phyloP scores from a whole-genome alignment of 768 basidiomycete species.

The Tulasnella sp. region DNA sequence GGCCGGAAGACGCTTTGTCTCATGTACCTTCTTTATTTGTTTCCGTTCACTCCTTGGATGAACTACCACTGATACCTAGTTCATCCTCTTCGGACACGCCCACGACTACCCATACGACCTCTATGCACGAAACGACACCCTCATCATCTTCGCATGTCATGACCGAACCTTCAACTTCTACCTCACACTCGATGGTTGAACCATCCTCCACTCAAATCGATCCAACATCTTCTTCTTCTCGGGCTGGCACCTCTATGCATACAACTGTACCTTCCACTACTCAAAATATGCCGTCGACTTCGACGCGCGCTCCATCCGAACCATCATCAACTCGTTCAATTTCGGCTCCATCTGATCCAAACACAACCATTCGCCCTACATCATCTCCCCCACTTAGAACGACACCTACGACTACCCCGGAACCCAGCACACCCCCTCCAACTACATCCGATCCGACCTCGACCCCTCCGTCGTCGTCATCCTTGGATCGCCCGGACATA shows the following conservation, averaged over 20 bases:
- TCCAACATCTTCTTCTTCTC: neutral
- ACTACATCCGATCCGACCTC: neutral
- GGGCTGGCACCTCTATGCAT: neutral
- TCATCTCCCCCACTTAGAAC: neutral
- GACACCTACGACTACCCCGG: neutral
- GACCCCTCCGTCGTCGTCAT: neutral
- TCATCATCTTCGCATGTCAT: neutral
- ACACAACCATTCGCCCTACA: neutral
- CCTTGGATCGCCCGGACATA: neutral
- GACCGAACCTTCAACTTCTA: neutral
- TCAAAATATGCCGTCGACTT: neutral
- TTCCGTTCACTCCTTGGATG: neutral
- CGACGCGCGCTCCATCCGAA: neutral
- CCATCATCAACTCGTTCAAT: neutral
- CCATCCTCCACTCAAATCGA: neutral
- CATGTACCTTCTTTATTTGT: neutral
- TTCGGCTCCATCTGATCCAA: neutral
- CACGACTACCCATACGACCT: neutral
- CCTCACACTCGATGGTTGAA: neutral
- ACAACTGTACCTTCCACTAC: neutral
- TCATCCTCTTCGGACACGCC: conserved; percentile 3
- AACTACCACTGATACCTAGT: neutral
- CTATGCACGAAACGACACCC: neutral
- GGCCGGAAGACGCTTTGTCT: neutral
- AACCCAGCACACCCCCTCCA: neutral